phyloP scores from a whole-genome alignment of 192 early-diverging fungal genomes.

The Coemansia sp. region DNA sequence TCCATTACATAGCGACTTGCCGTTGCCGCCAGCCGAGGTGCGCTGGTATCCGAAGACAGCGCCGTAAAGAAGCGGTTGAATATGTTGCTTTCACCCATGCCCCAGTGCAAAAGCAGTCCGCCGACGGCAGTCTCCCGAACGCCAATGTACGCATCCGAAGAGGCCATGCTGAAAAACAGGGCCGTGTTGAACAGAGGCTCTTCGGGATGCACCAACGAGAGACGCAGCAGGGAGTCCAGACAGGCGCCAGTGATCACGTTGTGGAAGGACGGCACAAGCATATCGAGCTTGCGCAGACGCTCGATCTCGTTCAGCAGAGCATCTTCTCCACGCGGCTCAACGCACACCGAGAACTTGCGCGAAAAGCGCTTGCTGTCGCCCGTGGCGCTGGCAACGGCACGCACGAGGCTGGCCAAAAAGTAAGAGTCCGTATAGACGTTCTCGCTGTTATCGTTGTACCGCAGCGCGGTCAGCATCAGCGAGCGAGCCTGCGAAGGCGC shows the following conservation, averaged over 20 bases:
- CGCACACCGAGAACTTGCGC: constrained; percentile 7
- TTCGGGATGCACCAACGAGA: constrained; percentile 58
- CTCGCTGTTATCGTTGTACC: constrained; percentile 90
- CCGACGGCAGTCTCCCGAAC: constrained; percentile 75
- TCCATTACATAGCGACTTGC: constrained; percentile 11
- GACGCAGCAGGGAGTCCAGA: constrained; percentile 68
- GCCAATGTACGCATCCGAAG: constrained; percentile 65
- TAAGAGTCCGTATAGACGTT: constrained; percentile 82
- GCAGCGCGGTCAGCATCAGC: constrained; percentile 72
- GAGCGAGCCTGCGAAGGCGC: constrained; percentile 61
- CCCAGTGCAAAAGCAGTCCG: constrained; percentile 70
- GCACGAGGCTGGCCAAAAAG: constrained; percentile 74
- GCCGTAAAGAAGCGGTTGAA: constrained; percentile 30
- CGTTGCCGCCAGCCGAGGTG: constrained; percentile 13
- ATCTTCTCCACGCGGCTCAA: constrained; percentile 10
- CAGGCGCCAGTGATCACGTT: constrained; percentile 80
- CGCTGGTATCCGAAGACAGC: constrained; percentile 16
- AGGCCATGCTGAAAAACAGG: constrained; percentile 69
- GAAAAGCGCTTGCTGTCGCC: constrained; percentile 43
- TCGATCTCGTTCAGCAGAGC: constrained; percentile 64
- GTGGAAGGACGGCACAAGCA: constrained; percentile 80
- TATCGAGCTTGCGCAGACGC: constrained; percentile 72
- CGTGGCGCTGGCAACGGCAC: constrained; percentile 63
- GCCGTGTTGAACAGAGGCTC: constrained; percentile 68
- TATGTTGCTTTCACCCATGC: constrained; percentile 40